Evolutionary conservation across 345 rosid genomes (phyloP), one percentile per base, ranked within the genome.

Genomic region (Salix udensis): DNA sequence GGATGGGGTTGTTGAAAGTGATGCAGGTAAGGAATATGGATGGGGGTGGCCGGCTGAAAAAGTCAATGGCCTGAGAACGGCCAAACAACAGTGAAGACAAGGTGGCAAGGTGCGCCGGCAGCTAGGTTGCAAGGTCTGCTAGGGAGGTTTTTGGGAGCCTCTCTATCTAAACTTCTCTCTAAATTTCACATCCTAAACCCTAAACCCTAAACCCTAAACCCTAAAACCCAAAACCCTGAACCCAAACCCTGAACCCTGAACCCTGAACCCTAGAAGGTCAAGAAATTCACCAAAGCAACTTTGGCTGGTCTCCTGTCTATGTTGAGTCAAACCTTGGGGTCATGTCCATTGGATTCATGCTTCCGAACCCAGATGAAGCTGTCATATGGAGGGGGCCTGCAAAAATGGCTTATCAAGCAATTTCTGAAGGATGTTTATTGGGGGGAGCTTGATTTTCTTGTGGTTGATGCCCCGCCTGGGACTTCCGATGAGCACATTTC

Each of bases 341-440:
- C 60, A 95, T 95, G 98, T 93, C 98, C 2, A 89, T 95, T 15
- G 99, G 99, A 37, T 91, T 95, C 86, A 91, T 95, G 99, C 97
- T 93, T 34, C 98, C 99, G 0, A 76, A 89, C 83, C 88, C 97
- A 40, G 98, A 95, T 68, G 98, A 95, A 65, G 97, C 98, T 68
- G 97, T 93, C 80, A 92, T 95, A 80, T 95, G 98, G 98, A 88
- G 97, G 82, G 98, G 98, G 1, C 98, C 97, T 92, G 97, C 65
- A 95, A 93, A 88, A 95, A 90, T 67, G 91, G 96, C 90, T 93
- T 50, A 95, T 93, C 88, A 95, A 93, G 80, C 97, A 93, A 79
- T 95, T 95, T 76, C 84, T 95, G 7, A 95, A 89, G 87, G 98
- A 93, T 74, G 98, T 93, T 2, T 81, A 95, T 68, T 95, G 97